Base-by-base conservation (phyloP, 1,284 basidiomycete species). In the Cutaneotrichosporon spelunceum region DNA sequence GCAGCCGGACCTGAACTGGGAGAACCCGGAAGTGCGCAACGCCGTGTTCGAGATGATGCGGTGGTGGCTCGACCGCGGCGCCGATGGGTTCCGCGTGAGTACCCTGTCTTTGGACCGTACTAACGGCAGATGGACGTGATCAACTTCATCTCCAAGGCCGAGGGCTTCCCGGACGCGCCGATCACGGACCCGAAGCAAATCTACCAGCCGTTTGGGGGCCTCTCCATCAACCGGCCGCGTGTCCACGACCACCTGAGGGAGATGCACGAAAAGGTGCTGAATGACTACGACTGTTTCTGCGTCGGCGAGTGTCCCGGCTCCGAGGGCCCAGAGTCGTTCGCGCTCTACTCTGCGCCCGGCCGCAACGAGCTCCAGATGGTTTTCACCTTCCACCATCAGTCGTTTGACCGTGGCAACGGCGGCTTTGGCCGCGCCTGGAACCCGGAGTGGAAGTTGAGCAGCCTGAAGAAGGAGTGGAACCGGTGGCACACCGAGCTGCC, bases 161-260 rank as follows among this genome's bases (percentile, higher is more conserved):
- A 81, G 1, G 86, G 85, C 0, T 79, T 87, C 1, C 87, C 88
- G 0, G 87, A 89, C 67, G 87, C 86, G 1, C 83, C 84, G 0
- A 79, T 88, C 53, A 79, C 77, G 2, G 79, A 85, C 57, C 81
- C 82, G 0, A 80, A 76, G 6, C 30, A 57, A 26, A 80, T 84
- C 36, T 76, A 82, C 52, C 85, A 82, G 66, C 88, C 49, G 5
- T 56, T 57, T n/a, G 57, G 52, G 8, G 30, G 44, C 30, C 48
- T 55, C 10, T 39, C 47, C 21, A 52, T 52, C 19, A 53, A 90
- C 57, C 54, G 88, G 1, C 87, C 86, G 7, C 79, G 80, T 11
- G 84, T 89, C 1, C 87, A 88, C 70, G 84, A 87, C 62, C 89
- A 83, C 67, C 73, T 91, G 50, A 81, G 84, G 66, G 85, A 90